Base-by-base conservation (phyloP, 805 yeast species). In the Saccharomycopsis sp. region DNA sequence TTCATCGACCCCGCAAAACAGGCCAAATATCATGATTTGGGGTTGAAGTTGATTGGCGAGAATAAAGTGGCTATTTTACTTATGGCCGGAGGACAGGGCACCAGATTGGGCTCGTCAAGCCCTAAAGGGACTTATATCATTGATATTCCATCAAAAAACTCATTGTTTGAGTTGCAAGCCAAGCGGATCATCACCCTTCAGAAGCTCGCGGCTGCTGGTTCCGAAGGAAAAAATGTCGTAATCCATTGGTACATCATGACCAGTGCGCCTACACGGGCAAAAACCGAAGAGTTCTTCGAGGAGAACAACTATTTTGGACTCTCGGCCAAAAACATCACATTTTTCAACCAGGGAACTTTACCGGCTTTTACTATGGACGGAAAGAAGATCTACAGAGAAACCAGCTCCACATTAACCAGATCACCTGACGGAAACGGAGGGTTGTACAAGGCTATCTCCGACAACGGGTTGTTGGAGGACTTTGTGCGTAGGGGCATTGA, bases 351-450 rank as follows among this genome's bases (percentile, higher is more conserved):
- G 72, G 99, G 99, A 22, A 88, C 93, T 1, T 78, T 94, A 63
- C 99, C 99, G 12, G 96, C 97, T 60, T 84, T 94, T 63, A 81
- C 82, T 65, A 64, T 75, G 53, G 81, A 81, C 25, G 99, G 97
- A 47, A 68, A 76, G 22, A 81, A 85, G 66, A 80, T 94, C 64
- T 78, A 92, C 58, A 68, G 90, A 68, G 83, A 82, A 62, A 70
- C 83, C 5, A 75, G 78, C 50, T 68, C 73, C 49, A 72, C 77
- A 24, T 78, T 89, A 44, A 85, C 91, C 25, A 87, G 87, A 66
- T 88, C 97, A 3, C 99, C 99, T 1, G 98, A 94, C 72, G 99
- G 99, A 1, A 94, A 94, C 70, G 99, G 99, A 59, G 99, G 99
- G 1, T 76, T 94, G 55, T 94, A 94, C 75, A 86, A 83, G 67